phyloP scores from a whole-genome alignment of 495 filamentous ascomycete genomes.

The Penicillium canariense region DNA sequence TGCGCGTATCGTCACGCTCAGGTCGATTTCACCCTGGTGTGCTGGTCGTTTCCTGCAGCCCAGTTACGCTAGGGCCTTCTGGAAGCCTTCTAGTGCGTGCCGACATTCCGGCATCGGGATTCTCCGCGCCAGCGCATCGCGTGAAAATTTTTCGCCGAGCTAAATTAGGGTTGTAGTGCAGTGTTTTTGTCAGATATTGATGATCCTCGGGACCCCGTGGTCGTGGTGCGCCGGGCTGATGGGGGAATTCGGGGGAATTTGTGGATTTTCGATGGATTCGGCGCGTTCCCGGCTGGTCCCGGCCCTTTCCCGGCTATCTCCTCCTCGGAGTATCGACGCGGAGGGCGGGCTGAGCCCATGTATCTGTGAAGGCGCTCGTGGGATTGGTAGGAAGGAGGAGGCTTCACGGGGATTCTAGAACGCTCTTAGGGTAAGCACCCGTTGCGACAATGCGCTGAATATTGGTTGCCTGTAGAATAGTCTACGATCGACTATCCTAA shows the following conservation, averaged over 20 bases:
- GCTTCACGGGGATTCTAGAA: neutral
- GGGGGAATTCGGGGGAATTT: too few relatives aligned
- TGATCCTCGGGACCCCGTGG: too few relatives aligned
- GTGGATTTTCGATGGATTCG: neutral
- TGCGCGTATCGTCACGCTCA: slow-evolving; percentile 9
- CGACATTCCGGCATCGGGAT: slow-evolving; percentile 19
- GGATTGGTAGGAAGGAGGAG: too few relatives aligned
- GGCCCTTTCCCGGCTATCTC: neutral
- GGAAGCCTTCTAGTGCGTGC: slow-evolving; percentile 20
- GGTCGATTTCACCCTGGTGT: too few relatives aligned
- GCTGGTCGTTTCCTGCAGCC: neutral
- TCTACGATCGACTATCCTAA: neutral
- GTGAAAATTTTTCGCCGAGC: neutral
- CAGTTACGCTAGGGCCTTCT: slow-evolving; percentile 12
- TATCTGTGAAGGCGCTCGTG: too few relatives aligned
- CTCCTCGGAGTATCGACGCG: neutral
- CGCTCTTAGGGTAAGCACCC: neutral
- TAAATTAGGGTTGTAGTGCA: neutral
- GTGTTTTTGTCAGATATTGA: neutral
- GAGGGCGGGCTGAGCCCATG: neutral
- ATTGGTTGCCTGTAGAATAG: neutral
- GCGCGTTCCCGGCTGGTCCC: neutral
- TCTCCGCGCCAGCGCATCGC: slow-evolving; percentile 1
- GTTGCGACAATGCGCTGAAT: neutral
- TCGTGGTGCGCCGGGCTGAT: too few relatives aligned